These are phyloP conservation scores for Solanum tacnaense DNA, from an alignment of 257 asterid species.

Conservation along the genomic window DNA sequence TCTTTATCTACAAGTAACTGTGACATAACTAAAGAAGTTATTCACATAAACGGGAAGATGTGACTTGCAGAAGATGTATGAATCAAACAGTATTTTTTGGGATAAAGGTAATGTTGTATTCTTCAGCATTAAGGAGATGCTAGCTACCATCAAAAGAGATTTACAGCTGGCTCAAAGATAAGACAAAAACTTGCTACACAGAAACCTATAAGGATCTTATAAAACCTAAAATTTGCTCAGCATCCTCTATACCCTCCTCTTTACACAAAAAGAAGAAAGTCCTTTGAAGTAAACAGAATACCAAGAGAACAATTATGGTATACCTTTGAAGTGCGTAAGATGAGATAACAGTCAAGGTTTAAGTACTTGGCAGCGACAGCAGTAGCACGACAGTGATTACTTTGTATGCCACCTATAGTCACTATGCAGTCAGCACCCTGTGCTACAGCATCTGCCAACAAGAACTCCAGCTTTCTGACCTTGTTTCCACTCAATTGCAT, in stretches of 20 bases:
- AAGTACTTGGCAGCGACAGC: constrained; percentile 93
- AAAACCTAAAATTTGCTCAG: not conserved
- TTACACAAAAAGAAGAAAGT: not conserved
- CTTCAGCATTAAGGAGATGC: not conserved
- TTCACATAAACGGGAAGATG: not conserved
- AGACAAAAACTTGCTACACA: not conserved
- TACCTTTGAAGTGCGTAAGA: constrained; percentile 93
- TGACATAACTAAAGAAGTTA: constrained; percentile 5
- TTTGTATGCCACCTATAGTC: constrained; percentile 94
- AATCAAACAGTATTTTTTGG: not conserved
- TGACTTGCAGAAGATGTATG: not conserved
- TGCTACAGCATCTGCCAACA: constrained; percentile 90
- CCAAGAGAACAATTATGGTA: not conserved
- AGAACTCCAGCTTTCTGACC: constrained; percentile 93
- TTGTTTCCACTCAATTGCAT: constrained; percentile 98
- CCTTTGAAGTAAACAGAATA: not conserved
- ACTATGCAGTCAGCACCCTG: constrained; percentile 84
- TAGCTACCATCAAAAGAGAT: not conserved
- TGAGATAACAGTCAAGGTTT: constrained; percentile 80
- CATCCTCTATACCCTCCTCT: not conserved
- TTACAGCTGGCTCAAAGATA: not conserved
- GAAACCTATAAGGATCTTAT: not conserved
- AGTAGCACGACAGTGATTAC: constrained; percentile 97
- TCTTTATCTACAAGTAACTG: constrained; percentile 79
- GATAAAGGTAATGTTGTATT: not conserved